phyloP scores from a whole-genome alignment of 176 grass and related monocot genomes.

The Microstegium vimineum region DNA sequence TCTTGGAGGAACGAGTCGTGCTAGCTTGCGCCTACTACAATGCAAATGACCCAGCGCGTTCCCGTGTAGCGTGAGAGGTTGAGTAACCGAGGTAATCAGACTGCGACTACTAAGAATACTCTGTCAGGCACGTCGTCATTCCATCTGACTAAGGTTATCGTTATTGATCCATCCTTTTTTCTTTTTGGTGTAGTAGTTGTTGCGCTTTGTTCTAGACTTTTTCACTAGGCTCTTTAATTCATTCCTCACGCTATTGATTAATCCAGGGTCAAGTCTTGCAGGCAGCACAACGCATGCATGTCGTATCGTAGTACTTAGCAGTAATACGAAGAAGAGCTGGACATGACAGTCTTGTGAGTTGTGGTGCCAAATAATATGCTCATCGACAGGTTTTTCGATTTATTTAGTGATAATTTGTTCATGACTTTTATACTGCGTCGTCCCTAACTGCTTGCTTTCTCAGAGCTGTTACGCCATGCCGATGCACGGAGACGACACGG shows the following conservation, averaged over 20 bases:
- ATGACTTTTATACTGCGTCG: neutral
- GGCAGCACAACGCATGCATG: no score
- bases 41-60: neutral
- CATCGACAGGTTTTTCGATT: no score
- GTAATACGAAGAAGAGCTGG: no score
- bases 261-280: neutral
- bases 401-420: no score
- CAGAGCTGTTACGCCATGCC: neutral
- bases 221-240: neutral
- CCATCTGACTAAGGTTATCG: neutral
- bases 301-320: neutral
- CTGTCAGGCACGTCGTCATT: neutral
- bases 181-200: neutral
- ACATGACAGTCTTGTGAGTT: no score
- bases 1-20: neutral
- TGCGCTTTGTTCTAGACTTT: neutral
- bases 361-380: no score
- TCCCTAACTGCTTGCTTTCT: neutral
- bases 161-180: neutral
- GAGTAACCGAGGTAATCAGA: slow-evolving; percentile 5
- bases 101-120: neutral
- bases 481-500: neutral
- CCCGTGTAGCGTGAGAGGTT: neutral
- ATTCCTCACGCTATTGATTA: neutral
- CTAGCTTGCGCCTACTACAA: neutral